phyloP scores from a whole-genome alignment of 139 green algal species.

The Picochlorum sp. region DNA sequence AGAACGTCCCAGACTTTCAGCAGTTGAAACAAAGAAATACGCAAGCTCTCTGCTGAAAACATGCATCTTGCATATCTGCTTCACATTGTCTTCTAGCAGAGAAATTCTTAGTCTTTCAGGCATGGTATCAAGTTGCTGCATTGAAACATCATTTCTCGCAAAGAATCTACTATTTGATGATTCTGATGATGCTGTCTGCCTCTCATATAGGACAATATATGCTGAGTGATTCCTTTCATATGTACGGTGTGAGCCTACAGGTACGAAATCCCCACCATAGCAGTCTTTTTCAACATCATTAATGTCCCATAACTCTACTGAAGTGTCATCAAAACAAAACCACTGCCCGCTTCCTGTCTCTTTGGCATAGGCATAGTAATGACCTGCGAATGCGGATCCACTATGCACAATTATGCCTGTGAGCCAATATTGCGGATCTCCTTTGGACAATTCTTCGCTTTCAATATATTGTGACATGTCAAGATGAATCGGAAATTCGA shows the following conservation, averaged over 20 bases:
- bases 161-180: no score
- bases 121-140: background rate
- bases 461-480: constrained; percentile 75
- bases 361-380: constrained; percentile 92
- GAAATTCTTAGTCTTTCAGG: background rate
- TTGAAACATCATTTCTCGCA: no score
- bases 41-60: background rate
- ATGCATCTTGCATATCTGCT: background rate
- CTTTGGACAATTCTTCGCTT: background rate
- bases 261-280: constrained; percentile 54
- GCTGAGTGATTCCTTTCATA: constrained; percentile 75
- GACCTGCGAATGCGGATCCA: constrained; percentile 81
- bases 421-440: constrained; percentile 54
- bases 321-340: constrained; percentile 79
- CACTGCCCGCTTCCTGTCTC: constrained; percentile 34
- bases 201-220: constrained; percentile 96
- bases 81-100: background rate
- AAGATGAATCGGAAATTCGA: constrained; percentile 76
- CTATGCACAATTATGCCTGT: constrained; percentile 84
- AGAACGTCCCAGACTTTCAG: background rate
- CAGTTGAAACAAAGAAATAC: background rate
- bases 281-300: constrained; percentile 66
- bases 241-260: constrained; percentile 20
- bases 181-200: constrained; percentile 6
- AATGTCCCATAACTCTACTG: constrained; percentile 63